A percentile compares a stretch with the other conserved stretches of the same genome.
Evolutionary conservation across 768 basidiomycete species (phyloP).

Genomic region (Agrocybe pediades): DNA sequence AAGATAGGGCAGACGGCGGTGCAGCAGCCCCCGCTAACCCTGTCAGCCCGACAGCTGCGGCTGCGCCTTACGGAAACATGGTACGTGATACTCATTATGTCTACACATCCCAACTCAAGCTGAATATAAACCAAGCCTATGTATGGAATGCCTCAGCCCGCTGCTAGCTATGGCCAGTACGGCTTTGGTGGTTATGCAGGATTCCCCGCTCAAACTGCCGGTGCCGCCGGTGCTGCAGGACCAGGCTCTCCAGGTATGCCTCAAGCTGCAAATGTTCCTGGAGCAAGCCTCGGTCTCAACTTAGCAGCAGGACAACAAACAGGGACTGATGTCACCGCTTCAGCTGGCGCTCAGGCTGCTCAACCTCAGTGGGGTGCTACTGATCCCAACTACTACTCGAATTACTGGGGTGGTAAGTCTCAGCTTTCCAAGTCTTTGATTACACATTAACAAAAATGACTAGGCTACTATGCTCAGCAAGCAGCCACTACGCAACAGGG

Average conservation of each 20-base stretch:
- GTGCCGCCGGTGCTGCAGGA: slow-evolving; percentile 46
- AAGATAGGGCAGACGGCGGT: slow-evolving; percentile 86
- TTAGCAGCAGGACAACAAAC: slow-evolving; percentile 59
- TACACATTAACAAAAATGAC: slow-evolving; percentile 12
- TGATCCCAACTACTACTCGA: slow-evolving; percentile 78
- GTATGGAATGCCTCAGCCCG: slow-evolving; percentile 89
- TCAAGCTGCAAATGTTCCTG: slow-evolving; percentile 54
- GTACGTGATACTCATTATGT: slow-evolving; percentile 43
- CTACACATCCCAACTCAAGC: not conserved
- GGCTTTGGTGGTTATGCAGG: slow-evolving; percentile 73
- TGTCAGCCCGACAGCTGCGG: slow-evolving; percentile 61
- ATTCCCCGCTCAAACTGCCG: slow-evolving; percentile 61
- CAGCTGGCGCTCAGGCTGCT: slow-evolving; percentile 52
- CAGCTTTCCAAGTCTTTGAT: not conserved
- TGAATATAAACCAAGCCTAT: slow-evolving; percentile 56
- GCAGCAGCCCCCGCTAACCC: slow-evolving; percentile 50
- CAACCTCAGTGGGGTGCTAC: slow-evolving; percentile 79
- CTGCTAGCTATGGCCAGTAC: slow-evolving; percentile 77
- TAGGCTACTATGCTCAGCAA: slow-evolving; percentile 86
- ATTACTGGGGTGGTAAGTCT: slow-evolving; percentile 81
- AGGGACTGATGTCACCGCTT: slow-evolving; percentile 54
- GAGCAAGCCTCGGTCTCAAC: slow-evolving; percentile 54
- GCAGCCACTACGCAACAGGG: slow-evolving; percentile 55
- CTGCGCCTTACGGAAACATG: slow-evolving; percentile 79
- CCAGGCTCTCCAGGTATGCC: slow-evolving; percentile 63